A percentile compares a stretch with the other conserved stretches of the same genome.
Conservation (phyloP, 306 rosid species). For the Herpetospermum pedunculosum region DNA sequence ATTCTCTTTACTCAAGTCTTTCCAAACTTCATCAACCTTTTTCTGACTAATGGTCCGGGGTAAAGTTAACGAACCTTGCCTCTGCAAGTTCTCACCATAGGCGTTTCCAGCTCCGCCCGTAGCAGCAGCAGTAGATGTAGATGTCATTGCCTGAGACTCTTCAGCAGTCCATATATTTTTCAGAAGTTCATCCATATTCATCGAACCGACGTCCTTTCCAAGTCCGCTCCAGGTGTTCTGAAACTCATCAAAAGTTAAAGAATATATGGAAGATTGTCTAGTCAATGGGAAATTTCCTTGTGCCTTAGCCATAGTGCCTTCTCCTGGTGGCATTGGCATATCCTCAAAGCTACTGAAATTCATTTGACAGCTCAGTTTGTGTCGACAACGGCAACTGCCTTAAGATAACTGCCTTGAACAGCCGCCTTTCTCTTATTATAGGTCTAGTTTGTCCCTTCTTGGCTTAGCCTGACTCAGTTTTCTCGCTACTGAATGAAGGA, state of each 20-base stretch:
- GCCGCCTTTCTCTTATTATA: constrained; percentile 14
- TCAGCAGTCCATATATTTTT: constrained; percentile 88
- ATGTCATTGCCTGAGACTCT: constrained; percentile 51
- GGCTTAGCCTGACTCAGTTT: neutral
- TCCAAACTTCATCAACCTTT: constrained; percentile 95
- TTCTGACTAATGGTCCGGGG: constrained; percentile 88
- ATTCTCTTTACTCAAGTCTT: constrained; percentile 45
- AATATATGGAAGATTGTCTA: constrained; percentile 66
- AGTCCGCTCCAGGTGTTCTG: constrained; percentile 59
- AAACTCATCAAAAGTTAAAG: constrained; percentile 84
- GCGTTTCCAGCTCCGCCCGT: constrained; percentile 20
- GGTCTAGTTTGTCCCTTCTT: neutral
- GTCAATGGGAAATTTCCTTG: constrained; percentile 26
- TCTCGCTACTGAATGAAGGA: neutral
- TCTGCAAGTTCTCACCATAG: constrained; percentile 49
- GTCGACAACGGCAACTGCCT: constrained; percentile 16
- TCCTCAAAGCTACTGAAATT: constrained; percentile 55
- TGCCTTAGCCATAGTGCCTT: constrained; percentile 26
- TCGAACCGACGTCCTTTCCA: constrained; percentile 90
- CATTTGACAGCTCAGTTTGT: constrained; percentile 44
- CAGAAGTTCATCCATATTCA: constrained; percentile 98
- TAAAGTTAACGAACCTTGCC: constrained; percentile 79
- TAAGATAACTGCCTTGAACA: constrained; percentile 21
- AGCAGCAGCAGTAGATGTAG: constrained; percentile 15
- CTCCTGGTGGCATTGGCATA: constrained; percentile 30